Evolutionary conservation across 768 basidiomycete genomes (phyloP).

Genomic region (Mycena haematopus): DNA sequence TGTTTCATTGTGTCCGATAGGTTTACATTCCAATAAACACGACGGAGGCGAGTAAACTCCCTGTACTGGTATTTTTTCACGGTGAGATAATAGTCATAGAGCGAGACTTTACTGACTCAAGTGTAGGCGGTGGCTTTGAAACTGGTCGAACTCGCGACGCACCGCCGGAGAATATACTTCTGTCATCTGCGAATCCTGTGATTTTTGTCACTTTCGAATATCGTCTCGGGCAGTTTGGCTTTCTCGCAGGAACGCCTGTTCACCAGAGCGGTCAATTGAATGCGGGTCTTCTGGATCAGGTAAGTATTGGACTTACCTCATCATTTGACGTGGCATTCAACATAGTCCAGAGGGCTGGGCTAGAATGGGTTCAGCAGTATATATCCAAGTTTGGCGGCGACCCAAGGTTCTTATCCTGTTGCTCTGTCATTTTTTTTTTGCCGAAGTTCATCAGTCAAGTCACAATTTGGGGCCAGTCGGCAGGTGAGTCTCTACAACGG

Average conservation of each 20-base stretch:
- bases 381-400: slow-evolving; percentile 47
- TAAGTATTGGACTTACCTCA: slow-evolving; percentile 6
- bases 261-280: slow-evolving; percentile 42
- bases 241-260: slow-evolving; percentile 45
- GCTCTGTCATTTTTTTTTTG: background rate
- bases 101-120: background rate
- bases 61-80: slow-evolving; percentile 51
- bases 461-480: slow-evolving; percentile 51
- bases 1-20: slow-evolving; percentile 9
- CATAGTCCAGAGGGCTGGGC: slow-evolving; percentile 38
- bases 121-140: slow-evolving; percentile 51
- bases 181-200: slow-evolving; percentile 39
- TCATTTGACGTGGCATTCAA: background rate
- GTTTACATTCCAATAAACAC: slow-evolving; percentile 29
- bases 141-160: slow-evolving; percentile 42
- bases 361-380: slow-evolving; percentile 47
- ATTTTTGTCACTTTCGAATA: slow-evolving; percentile 52
- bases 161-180: slow-evolving; percentile 40
- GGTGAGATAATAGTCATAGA: slow-evolving; percentile 33
- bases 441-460: slow-evolving; percentile 37
- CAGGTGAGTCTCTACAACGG: slow-evolving; percentile 26
- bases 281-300: slow-evolving; percentile 43
- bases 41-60: slow-evolving; percentile 21
- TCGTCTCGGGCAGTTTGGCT: slow-evolving; percentile 49
- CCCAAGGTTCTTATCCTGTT: slow-evolving; percentile 31